A percentile compares a stretch with the other conserved stretches of the same genome.
Conservation (phyloP, 495 filamentous ascomycete genomes). For the Aspergillus heteromorphus region DNA sequence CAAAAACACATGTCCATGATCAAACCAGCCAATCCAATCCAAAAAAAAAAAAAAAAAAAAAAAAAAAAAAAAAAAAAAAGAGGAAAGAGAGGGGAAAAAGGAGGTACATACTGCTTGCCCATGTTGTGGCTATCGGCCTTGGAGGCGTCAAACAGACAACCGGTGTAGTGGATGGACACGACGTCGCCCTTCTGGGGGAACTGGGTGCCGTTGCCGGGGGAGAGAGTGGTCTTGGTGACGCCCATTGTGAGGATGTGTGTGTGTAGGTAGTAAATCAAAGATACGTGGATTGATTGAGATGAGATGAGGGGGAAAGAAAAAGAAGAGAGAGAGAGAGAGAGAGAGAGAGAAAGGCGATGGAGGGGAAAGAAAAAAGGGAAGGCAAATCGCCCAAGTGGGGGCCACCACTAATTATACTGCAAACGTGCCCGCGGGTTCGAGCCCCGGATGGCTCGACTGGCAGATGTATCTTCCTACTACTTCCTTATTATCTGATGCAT, state of each 20-base stretch:
- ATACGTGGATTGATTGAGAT: conserved; percentile 4
- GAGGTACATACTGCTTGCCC: conserved; percentile 48
- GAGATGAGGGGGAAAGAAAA: conserved; percentile 4
- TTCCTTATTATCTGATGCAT: too few species aligned
- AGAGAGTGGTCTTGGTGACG: conserved; percentile 42
- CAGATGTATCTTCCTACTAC: too few species aligned
- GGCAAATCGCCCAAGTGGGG: background rate
- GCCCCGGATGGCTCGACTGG: too few species aligned
- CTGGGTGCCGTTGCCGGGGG: conserved; percentile 46
- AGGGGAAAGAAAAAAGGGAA: background rate
- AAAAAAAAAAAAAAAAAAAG: too few species aligned
- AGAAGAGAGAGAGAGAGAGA: background rate
- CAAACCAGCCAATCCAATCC: too few species aligned
- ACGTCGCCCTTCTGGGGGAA: conserved; percentile 57
- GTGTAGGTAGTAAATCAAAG: background rate
- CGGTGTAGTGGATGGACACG: conserved; percentile 79
- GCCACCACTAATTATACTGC: background rate
- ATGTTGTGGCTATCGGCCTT: conserved; percentile 43
- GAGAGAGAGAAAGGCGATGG: background rate
- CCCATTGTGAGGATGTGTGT: conserved; percentile 50
- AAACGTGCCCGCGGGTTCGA: too few species aligned
- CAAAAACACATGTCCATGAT: too few species aligned
- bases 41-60: too few species aligned
- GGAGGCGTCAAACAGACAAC: conserved; percentile 64
- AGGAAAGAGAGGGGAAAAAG: background rate